Base-by-base conservation (phyloP, 441 rosid species). In the Raphanus hybrid region DNA sequence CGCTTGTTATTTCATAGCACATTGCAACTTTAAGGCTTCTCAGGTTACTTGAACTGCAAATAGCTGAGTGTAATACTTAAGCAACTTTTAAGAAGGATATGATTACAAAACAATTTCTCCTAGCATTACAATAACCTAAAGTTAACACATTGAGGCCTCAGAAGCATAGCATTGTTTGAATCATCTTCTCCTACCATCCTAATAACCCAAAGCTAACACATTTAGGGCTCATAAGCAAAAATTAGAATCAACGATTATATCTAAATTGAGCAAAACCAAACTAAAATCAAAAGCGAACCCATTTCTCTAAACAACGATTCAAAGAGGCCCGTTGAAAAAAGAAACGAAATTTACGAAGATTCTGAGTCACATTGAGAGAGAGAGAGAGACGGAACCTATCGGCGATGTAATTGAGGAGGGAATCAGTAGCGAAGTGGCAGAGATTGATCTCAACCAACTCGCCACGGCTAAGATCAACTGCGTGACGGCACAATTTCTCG, bases 41-140 rank as follows among this genome's bases (percentile, higher is more conserved):
- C 27, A 89, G 85, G 43, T 35, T 41, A 58, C 73, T 76, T 27
- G 92, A 80, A 43, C 94, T 91, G 84, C 15, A 70, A 83, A 45
- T 52, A 20, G 34, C 37, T 16, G 26, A 10, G n/a, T 20, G 54
- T 48, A 48, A 48, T 3, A 29, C 34, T 29, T 29, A 4, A 29
- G 34, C 4, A 29, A 29, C 34, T 3, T 29, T 3, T 4, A 29
- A 29, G 34, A 29, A 29, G 34, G 34, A 29, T 23, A 29, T 29
- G 5, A 29, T 29, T 29, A 29, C 34, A 29, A 29, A 29, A 29
- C 4, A 29, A 0, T 5, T 29, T 29, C 34, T 29, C 34, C 34
- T 29, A 3, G 34, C 34, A 29, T 4, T 5, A 4, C 5, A 29
- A 29, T 29, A 29, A 29, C 34, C 34, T 29, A 5, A 29, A 29